Conservation (phyloP, 192 early-diverging fungal species). For the Kickxella alabastrina region DNA sequence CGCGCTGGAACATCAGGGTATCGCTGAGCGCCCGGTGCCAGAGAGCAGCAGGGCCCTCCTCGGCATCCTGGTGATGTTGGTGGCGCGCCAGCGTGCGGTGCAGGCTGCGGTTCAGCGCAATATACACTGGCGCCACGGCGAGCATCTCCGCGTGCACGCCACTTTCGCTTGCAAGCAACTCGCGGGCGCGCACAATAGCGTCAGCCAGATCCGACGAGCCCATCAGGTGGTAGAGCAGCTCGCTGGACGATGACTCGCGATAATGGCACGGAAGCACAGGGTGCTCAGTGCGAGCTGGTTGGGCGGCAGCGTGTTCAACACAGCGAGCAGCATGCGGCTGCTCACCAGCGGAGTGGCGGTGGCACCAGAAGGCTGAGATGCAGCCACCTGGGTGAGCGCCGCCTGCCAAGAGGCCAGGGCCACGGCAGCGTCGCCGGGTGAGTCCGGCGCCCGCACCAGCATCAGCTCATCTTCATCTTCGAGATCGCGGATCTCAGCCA, state of each 20-base stretch:
- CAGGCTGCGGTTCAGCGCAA: conserved; percentile 19
- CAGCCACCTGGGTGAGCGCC: conserved; percentile 4
- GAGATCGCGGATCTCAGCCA: not conserved
- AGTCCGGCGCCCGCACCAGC: conserved; percentile 7
- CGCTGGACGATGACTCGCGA: too few species aligned
- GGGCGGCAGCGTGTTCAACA: conserved; percentile 17
- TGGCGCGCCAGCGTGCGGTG: conserved; percentile 10
- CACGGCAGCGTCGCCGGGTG: conserved; percentile 5
- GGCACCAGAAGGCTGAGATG: not conserved
- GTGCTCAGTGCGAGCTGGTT: not conserved
- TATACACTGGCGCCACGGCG: conserved; percentile 9
- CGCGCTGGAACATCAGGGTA: conserved; percentile 26
- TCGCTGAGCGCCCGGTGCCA: conserved; percentile 33
- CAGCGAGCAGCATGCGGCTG: conserved; percentile 26
- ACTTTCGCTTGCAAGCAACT: conserved; percentile 5
- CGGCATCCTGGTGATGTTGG: not conserved
- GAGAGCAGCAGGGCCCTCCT: not conserved
- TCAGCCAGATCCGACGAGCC: not conserved
- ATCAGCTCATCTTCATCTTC: not conserved
- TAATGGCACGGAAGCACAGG: conserved; percentile 3
- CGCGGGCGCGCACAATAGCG: conserved; percentile 13
- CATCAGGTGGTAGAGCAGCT: not conserved
- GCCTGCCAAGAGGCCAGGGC: conserved; percentile 32
- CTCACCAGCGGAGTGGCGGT: conserved; percentile 1
- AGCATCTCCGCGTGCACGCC: conserved; percentile 1